A percentile compares a stretch with the other conserved stretches of the same genome.
phyloP scores from a whole-genome alignment of 306 rosid genomes.

The Malus asiatica region DNA sequence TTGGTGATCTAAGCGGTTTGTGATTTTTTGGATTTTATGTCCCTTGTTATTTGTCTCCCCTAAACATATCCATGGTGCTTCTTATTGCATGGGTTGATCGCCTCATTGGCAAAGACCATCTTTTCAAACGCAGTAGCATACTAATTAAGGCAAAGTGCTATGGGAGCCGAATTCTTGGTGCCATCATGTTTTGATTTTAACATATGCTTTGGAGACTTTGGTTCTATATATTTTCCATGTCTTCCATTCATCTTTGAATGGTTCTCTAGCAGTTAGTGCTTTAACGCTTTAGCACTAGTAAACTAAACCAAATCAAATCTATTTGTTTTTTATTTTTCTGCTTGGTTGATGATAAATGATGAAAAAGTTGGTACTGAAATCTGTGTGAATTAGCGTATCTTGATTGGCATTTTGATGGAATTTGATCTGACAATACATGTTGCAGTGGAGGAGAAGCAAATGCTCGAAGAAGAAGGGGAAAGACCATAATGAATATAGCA shows the following conservation, averaged over 20 bases:
- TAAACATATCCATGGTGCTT: not conserved
- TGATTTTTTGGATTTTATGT: not conserved
- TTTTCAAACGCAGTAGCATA: conserved; percentile 81
- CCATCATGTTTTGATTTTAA: conserved; percentile 90
- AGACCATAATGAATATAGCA: too few species aligned
- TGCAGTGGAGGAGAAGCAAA: too few species aligned
- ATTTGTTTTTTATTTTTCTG: too few species aligned
- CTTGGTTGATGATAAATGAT: too few species aligned
- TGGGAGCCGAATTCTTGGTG: conserved; percentile 89
- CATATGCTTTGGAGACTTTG: conserved; percentile 89
- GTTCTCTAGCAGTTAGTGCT: conserved; percentile 78
- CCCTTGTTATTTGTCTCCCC: not conserved
- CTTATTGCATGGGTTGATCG: conserved; percentile 56
- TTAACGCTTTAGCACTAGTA: not conserved
- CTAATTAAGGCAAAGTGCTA: conserved; percentile 94
- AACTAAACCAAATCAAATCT: too few species aligned
- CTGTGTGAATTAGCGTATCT: too few species aligned
- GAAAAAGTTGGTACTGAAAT: too few species aligned
- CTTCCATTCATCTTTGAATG: conserved; percentile 66
- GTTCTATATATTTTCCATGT: conserved; percentile 77
- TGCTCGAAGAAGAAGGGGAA: too few species aligned
- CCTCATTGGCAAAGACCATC: conserved; percentile 72
- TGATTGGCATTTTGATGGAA: too few species aligned
- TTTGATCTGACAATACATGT: too few species aligned
- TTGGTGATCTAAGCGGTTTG: not conserved